Conservation (phyloP, 1,284 basidiomycete species). For the Taiwanofungus camphoratus region DNA sequence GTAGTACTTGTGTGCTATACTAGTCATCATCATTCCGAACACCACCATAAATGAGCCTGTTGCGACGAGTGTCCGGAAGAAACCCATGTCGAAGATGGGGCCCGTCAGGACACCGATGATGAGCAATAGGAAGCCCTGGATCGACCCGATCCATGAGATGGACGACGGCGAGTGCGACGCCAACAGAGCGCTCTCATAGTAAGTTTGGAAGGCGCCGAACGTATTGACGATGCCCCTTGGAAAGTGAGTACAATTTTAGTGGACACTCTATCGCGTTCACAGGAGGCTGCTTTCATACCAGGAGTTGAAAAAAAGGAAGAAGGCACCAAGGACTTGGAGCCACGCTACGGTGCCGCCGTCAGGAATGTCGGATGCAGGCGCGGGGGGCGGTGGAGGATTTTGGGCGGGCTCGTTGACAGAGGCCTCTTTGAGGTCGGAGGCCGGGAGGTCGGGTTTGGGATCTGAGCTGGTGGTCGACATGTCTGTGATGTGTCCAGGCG, state of each 20-base stretch:
- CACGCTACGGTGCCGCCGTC: constrained; percentile 16
- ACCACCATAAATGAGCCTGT: constrained; percentile 19
- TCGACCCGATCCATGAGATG: constrained; percentile 19
- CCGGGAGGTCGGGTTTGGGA: no score
- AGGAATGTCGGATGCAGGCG: background rate
- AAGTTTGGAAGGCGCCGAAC: constrained; percentile 19
- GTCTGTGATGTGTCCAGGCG: no score
- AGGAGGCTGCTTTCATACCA: constrained; percentile 7
- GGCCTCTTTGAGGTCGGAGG: no score
- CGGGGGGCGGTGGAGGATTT: background rate
- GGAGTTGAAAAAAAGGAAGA: constrained; percentile 18
- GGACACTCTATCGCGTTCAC: background rate
- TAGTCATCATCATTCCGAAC: constrained; percentile 40
- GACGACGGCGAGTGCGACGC: constrained; percentile 11
- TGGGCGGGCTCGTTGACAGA: no score
- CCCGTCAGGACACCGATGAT: constrained; percentile 13
- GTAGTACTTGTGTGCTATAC: constrained; percentile 7
- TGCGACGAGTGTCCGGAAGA: constrained; percentile 10
- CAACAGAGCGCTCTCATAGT: constrained; percentile 13
- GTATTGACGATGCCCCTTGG: constrained; percentile 19
- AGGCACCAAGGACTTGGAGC: constrained; percentile 16
- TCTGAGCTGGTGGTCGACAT: no score
- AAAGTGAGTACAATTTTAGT: background rate
- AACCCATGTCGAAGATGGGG: constrained; percentile 16
- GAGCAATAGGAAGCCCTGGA: constrained; percentile 16